Conservation (phyloP, 106 monocot species). For the Phalaenopsis equestris region DNA sequence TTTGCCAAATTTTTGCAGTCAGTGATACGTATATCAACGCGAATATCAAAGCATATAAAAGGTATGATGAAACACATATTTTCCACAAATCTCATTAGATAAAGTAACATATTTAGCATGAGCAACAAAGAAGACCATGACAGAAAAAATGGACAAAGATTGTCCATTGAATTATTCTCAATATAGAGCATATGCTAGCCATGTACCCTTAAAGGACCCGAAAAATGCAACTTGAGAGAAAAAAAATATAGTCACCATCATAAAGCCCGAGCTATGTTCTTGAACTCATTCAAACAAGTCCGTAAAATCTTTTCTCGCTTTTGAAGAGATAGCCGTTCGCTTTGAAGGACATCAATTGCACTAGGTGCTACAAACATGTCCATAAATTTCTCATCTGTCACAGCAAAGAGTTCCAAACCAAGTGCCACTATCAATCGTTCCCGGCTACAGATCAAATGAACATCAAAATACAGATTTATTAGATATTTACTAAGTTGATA, state of each 20-base stretch:
- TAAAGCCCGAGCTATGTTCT: constrained; percentile 62
- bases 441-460: constrained; percentile 34
- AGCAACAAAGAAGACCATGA: not conserved
- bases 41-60: too few species aligned
- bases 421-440: constrained; percentile 66
- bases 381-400: constrained; percentile 89
- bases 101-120: not conserved
- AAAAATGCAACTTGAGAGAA: not conserved
- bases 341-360: constrained; percentile 69
- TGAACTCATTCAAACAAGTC: constrained; percentile 93
- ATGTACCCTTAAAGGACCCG: not conserved
- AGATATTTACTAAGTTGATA: not conserved
- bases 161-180: constrained; percentile 2
- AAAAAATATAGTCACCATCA: constrained; percentile 13
- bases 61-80: not conserved
- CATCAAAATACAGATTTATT: not conserved
- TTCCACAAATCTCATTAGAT: not conserved
- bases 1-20: too few species aligned
- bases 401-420: constrained; percentile 81
- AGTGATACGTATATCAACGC: too few species aligned
- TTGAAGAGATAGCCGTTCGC: constrained; percentile 54
- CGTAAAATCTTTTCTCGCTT: constrained; percentile 82
- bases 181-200: not conserved
- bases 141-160: not conserved
- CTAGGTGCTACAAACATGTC: constrained; percentile 97